Evolutionary conservation across 2,329 filamentous ascomycete species (phyloP), one percentile per base, ranked within the genome.

Genomic region (Calonectria pseudoturangicola): DNA sequence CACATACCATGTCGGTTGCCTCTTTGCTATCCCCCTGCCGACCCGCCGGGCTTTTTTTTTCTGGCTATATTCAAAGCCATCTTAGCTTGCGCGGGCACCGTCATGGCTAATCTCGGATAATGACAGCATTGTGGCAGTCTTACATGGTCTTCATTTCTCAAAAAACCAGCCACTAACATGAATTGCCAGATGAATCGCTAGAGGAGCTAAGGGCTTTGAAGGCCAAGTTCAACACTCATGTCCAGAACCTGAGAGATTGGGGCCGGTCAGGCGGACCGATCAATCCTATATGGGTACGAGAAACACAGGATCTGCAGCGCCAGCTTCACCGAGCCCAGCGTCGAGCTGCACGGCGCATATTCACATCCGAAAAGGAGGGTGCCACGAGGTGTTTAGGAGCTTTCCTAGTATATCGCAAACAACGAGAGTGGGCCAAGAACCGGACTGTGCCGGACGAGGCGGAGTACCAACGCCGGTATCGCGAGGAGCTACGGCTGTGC

Each of bases 261-360:
- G 84, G 86, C 36, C 86, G 86, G 50, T 84, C 84, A 33, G 89
- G 89, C 74, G 89, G 89, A 2, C 87, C 89, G 15, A 88, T 91
- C 80, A 87, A 90, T 75, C 86, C 89, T 4, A 80, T 85, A n/a
- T 91, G 89, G 89, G 85, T 88, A 28, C 85, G 84, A 76, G 88
- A 91, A 70, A 91, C 89, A 36, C 82, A 84, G 45, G 74, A 79
- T 30, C 84, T 92, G 30, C 85, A 87, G 65, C 83, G 83, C 50
- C 86, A 89, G 64, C 85, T 92, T 41, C 90, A 91, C 82, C 87
- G 89, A 54, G 86, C 89, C 10, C 90, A 92, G 80, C 90, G 89
- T 80, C 88, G 88, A 60, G 89, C 89, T 12, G 89, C 89, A 33
- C 83, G 87, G 66, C 88, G 90, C 74, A 89, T 92, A 74, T 90